Evolutionary conservation across 495 filamentous ascomycete genomes (phyloP).

Genomic region (Neurospora intermedia): DNA sequence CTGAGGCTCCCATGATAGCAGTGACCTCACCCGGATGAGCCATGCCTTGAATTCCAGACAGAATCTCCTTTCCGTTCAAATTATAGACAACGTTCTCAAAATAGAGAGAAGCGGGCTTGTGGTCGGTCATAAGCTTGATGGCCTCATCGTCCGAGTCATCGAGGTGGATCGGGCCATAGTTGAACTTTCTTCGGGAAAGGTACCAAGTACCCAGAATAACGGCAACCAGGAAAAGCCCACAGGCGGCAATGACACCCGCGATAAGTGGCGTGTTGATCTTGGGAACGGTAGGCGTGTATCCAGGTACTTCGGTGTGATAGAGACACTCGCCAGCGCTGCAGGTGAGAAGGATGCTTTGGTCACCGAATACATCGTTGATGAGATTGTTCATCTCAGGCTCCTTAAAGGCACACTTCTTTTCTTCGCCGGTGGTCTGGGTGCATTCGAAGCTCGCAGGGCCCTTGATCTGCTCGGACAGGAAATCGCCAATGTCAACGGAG

Average conservation of each 20-base stretch:
- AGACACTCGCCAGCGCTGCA: conserved; percentile 88
- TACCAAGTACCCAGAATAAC: conserved; percentile 83
- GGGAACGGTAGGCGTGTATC: conserved; percentile 79
- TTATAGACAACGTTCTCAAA: conserved; percentile 84
- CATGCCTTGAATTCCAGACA: conserved; percentile 68
- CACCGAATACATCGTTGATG: conserved; percentile 81
- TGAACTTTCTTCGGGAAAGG: conserved; percentile 61
- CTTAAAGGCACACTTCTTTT: conserved; percentile 63
- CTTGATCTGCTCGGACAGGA: conserved; percentile 65
- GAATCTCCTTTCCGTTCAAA: conserved; percentile 78
- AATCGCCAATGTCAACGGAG: conserved; percentile 85
- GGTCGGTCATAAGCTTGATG: conserved; percentile 74
- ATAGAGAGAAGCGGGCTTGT: conserved; percentile 79
- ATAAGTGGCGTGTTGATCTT: conserved; percentile 96
- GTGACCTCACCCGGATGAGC: conserved; percentile 85
- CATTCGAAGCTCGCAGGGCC: conserved; percentile 80
- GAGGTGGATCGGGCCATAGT: conserved; percentile 64
- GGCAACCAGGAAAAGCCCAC: conserved; percentile 74
- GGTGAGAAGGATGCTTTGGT: conserved; percentile 71
- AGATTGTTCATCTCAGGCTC: conserved; percentile 85
- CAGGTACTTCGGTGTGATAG: conserved; percentile 82
- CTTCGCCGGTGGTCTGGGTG: conserved; percentile 47
- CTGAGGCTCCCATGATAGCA: conserved; percentile 97
- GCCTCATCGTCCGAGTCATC: conserved; percentile 88
- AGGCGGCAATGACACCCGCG: conserved; percentile 83